Evolutionary conservation across 495 filamentous ascomycete species (phyloP).

Genomic region (Lophiostoma macrostomum): DNA sequence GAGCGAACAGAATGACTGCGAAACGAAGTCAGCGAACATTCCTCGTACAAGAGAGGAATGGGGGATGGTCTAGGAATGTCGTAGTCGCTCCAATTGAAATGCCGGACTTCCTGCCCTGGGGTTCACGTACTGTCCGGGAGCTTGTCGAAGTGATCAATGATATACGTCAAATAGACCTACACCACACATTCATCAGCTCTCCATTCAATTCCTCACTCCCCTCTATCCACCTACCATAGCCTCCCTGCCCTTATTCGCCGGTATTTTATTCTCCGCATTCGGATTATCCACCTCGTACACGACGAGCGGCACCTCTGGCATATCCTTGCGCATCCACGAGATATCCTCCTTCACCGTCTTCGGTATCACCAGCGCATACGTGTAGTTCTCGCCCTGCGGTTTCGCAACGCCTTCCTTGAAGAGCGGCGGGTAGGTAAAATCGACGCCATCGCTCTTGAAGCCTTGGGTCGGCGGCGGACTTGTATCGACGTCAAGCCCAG

Average conservation of each 20-base stretch:
- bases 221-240: constrained; percentile 24
- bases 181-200: background rate
- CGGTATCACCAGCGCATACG: constrained; percentile 19
- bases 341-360: constrained; percentile 31
- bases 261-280: constrained; percentile 23
- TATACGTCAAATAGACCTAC: constrained; percentile 32
- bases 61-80: too few species aligned
- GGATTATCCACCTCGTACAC: constrained; percentile 34
- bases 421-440: constrained; percentile 28
- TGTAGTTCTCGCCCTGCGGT: constrained; percentile 30
- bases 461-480: background rate
- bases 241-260: constrained; percentile 34
- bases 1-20: constrained; percentile 31
- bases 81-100: too few species aligned
- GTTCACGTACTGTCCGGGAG: constrained; percentile 35
- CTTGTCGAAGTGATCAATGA: constrained; percentile 33
- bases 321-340: constrained; percentile 28
- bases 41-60: too few species aligned
- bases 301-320: constrained; percentile 20
- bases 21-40: too few species aligned
- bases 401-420: constrained; percentile 20
- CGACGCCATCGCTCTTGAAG: constrained; percentile 18
- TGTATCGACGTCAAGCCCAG: constrained; percentile 8
- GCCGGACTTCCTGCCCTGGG: too few species aligned
- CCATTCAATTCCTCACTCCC: background rate